Percentiles rank a stretch among this genome's conserved stretches.
Evolutionary conservation across 164 flowering plant genomes (phyloP).

Genomic region (Brasenia schreberi): DNA sequence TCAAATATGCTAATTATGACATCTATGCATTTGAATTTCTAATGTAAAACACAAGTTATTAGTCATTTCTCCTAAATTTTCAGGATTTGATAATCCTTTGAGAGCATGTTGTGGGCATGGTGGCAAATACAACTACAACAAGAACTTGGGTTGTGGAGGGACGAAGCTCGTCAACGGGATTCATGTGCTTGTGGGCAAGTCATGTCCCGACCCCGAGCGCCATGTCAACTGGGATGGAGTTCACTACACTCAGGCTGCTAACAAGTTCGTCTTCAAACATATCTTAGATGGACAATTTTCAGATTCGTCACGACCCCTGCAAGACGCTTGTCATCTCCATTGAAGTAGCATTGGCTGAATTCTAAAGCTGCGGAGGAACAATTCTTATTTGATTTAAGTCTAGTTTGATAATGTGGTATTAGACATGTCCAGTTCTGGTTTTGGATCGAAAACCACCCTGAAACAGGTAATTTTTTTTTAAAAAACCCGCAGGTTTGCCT

Average conservation of each 20-base stretch:
- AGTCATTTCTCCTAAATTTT: not conserved
- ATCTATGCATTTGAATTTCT: too few species aligned
- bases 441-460: too few species aligned
- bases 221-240: constrained; percentile 75
- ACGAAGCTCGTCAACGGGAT: constrained; percentile 29
- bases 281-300: constrained; percentile 47
- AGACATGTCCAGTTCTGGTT: too few species aligned
- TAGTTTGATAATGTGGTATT: too few species aligned
- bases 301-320: constrained; percentile 41
- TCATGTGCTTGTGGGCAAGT: constrained; percentile 26
- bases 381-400: too few species aligned
- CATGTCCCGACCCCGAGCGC: constrained; percentile 44
- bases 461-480: too few species aligned
- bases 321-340: constrained; percentile 16
- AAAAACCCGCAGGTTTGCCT: too few species aligned
- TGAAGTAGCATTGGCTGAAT: too few species aligned
- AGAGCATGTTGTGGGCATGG: constrained; percentile 74
- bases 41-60: too few species aligned
- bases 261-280: constrained; percentile 41
- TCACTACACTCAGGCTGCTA: constrained; percentile 76
- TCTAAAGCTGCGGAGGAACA: too few species aligned
- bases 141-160: constrained; percentile 40
- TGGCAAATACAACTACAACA: constrained; percentile 67
- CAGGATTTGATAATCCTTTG: constrained; percentile 52
- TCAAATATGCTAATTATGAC: too few species aligned